Conservation (phyloP, 2,329 filamentous ascomycete genomes). For the Aspergillus pseudoglaucus region DNA sequence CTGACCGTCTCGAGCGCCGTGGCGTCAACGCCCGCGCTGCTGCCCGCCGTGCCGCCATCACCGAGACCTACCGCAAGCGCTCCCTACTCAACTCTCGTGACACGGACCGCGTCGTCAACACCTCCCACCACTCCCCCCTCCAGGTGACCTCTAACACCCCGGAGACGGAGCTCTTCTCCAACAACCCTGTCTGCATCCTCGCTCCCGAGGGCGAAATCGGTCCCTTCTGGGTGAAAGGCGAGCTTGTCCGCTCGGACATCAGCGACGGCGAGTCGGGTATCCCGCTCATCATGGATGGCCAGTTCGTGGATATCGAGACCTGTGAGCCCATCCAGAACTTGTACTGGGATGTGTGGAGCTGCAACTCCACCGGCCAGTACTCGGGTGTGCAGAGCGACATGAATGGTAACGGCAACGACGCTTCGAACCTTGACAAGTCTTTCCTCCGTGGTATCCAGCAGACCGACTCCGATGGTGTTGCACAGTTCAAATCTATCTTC, state of each 20-base stretch:
- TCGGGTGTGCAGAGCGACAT: conserved; percentile 19
- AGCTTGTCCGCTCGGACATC: conserved; percentile 32
- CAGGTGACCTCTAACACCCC: conserved; percentile 13
- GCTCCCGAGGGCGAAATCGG: conserved; percentile 43
- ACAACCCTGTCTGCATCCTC: conserved; percentile 39
- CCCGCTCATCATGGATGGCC: conserved; percentile 32
- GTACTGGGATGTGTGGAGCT: conserved; percentile 32
- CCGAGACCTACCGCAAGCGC: conserved; percentile 12
- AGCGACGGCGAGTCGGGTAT: conserved; percentile 30
- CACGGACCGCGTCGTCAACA: conserved; percentile 28
- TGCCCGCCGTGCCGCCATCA: conserved; percentile 16
- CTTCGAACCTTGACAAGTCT: conserved; percentile 31
- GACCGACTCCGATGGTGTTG: conserved; percentile 37
- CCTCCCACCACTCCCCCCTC: conserved; percentile 30
- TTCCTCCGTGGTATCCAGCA: conserved; percentile 40
- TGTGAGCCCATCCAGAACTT: conserved; percentile 32
- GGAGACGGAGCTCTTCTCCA: conserved; percentile 18
- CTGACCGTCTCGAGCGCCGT: conserved; percentile 12
- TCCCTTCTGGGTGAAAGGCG: conserved; percentile 43
- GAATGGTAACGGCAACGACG: conserved; percentile 22
- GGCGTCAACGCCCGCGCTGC: conserved; percentile 17
- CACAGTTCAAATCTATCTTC: conserved; percentile 36
- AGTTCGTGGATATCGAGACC: conserved; percentile 34
- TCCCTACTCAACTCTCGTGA: conserved; percentile 22
- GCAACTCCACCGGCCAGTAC: conserved; percentile 28